Conservation (phyloP, 148 eudicot genomes). For the Arctostaphylos glauca region DNA sequence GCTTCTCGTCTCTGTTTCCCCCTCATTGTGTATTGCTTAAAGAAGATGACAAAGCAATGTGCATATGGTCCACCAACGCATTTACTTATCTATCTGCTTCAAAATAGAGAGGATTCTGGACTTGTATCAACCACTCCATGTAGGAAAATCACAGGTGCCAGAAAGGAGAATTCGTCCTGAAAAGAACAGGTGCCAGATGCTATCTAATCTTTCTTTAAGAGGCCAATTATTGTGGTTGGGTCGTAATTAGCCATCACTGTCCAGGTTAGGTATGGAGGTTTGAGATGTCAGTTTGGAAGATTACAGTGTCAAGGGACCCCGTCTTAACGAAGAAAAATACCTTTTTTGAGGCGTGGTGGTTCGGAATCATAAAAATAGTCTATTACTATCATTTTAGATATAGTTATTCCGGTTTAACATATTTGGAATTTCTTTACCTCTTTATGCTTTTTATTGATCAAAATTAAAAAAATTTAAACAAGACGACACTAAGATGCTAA, state of each 20-base stretch:
- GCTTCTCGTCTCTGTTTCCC: not conserved
- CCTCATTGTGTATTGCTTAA: not conserved
- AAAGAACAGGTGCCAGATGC: not conserved
- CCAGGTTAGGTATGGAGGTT: not conserved
- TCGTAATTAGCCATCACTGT: not conserved
- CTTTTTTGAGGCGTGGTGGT: too few species aligned
- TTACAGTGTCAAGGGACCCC: not conserved
- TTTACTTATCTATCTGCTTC: not conserved
- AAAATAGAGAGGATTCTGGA: not conserved
- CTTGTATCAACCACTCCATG: constrained; percentile 1
- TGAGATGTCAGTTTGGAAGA: not conserved
- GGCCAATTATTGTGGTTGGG: not conserved
- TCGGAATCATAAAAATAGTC: too few species aligned
- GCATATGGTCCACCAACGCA: not conserved
- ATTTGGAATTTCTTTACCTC: too few species aligned
- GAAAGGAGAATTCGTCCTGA: not conserved
- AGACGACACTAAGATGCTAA: too few species aligned
- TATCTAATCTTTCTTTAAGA: not conserved
- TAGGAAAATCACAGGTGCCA: not conserved
- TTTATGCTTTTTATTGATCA: too few species aligned
- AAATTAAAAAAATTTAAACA: too few species aligned
- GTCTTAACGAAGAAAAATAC: not conserved
- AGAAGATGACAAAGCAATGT: not conserved
- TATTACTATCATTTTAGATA: too few species aligned
- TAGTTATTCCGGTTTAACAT: too few species aligned